phyloP scores from a whole-genome alignment of 2,329 filamentous ascomycete genomes.

The Claviceps monticola region DNA sequence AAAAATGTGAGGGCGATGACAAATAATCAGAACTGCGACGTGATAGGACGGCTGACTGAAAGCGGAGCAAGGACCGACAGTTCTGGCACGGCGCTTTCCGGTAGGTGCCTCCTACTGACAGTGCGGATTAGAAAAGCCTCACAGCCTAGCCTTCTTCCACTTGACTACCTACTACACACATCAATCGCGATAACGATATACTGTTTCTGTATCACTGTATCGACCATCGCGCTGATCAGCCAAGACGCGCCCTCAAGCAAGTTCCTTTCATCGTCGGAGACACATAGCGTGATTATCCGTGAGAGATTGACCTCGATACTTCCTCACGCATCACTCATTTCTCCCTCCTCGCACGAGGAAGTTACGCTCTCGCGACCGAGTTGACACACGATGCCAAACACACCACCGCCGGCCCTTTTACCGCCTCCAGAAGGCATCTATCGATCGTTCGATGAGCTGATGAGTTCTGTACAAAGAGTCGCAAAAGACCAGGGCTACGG shows the following conservation, averaged over 20 bases:
- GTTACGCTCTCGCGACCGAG: slow-evolving; percentile 19
- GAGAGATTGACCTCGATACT: neutral
- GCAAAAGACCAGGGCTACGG: slow-evolving; percentile 50
- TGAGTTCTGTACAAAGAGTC: slow-evolving; percentile 42
- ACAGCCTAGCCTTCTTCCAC: slow-evolving; percentile 23
- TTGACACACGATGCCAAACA: slow-evolving; percentile 28
- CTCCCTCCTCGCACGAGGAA: slow-evolving; percentile 8
- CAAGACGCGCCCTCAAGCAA: neutral
- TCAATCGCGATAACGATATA: slow-evolving; percentile 4
- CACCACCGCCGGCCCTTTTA: slow-evolving; percentile 32
- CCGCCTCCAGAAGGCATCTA: slow-evolving; percentile 48
- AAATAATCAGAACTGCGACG: no score
- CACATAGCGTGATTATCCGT: neutral
- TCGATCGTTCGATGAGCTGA: slow-evolving; percentile 43
- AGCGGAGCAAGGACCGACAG: no score
- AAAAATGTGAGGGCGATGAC: no score
- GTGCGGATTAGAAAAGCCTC: slow-evolving; percentile 29
- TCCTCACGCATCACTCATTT: neutral
- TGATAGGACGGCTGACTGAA: no score
- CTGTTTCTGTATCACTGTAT: neutral
- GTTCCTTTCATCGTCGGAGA: neutral
- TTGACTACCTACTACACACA: slow-evolving; percentile 2
- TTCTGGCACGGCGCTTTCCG: no score
- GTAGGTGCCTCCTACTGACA: slow-evolving; percentile 14
- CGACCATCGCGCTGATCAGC: neutral